phyloP scores from a whole-genome alignment of 768 basidiomycete species.

The Calocybe gangraenosa region DNA sequence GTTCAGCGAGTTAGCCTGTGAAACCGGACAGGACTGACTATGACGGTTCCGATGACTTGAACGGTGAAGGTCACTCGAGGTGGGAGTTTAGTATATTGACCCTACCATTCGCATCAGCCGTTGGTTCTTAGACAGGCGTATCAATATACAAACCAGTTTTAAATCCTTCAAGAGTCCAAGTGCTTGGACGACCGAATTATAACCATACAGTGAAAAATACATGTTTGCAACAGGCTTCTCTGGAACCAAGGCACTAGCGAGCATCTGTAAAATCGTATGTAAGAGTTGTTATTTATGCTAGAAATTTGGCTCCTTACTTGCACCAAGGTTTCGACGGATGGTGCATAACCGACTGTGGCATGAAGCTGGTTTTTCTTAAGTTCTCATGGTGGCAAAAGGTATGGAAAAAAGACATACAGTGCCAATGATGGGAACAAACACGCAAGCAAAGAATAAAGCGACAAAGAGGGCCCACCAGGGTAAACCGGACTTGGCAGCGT shows the following conservation, averaged over 20 bases:
- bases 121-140: conserved; percentile 5
- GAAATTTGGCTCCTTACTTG: conserved; percentile 20
- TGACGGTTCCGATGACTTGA: conserved; percentile 50
- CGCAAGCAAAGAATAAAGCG: conserved; percentile 40
- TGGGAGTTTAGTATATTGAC: conserved; percentile 49
- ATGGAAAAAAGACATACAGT: conserved; percentile 27
- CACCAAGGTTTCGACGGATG: conserved; percentile 30
- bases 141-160: conserved; percentile 21
- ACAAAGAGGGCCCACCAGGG: conserved; percentile 36
- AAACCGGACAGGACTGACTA: conserved; percentile 25
- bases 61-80: conserved; percentile 53
- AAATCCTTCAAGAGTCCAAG: conserved; percentile 24
- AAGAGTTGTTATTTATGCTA: too few species aligned
- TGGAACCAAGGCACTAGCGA: conserved; percentile 39
- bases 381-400: background rate
- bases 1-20: background rate
- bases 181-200: conserved; percentile 27
- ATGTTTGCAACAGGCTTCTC: conserved; percentile 39
- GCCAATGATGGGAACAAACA: conserved; percentile 45
- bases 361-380: conserved; percentile 22
- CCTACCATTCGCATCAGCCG: conserved; percentile 15
- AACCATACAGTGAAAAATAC: conserved; percentile 32
- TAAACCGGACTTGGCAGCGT: conserved; percentile 30
- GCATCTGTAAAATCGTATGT: conserved; percentile 28
- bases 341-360: conserved; percentile 37